Evolutionary conservation across 2,329 filamentous ascomycete species (phyloP), one percentile per base, ranked within the genome.

Genomic region (Berkeleyomyces basicola): DNA sequence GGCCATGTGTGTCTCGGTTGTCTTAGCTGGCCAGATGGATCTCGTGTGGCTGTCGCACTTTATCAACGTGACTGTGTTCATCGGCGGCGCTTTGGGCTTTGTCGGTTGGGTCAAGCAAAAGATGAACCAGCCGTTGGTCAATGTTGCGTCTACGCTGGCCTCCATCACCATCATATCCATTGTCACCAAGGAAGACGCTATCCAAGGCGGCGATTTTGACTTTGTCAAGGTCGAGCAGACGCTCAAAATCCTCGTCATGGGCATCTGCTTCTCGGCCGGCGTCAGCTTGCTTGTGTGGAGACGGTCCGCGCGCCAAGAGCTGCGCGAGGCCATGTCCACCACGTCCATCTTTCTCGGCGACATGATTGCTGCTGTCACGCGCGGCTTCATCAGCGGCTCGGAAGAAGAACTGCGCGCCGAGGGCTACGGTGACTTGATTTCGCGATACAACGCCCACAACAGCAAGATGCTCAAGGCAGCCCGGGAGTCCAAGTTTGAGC

Each of bases 131-230:
- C 87, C 89, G 5, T 75, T 93, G 62, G 88, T 93, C 66, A 91
- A 90, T 69, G 87, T 92, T 43, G 88, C 87, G 58, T 90, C 87
- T 67, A 96, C 90, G 40, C 77, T 96, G 67, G 84, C 91, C 5
- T 92, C 89, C 42, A 84, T 97, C 64, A 89, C 89, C 59, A 88
- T 93, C 66, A 95, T 96, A 70, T 91, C 88, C 2, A 83, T 95
- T 55, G 77, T 96, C 66, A 96, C 92, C 9, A 95, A 95, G 73
- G 92, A 96, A 72, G 90, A 90, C 59, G 84, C 90, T 2, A 85
- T 96, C 0, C 88, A 95, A 68, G 84, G 81, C 42, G 89, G 88
- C 4, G 85, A 86, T 61, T 90, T 96, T 69, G 90, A 87, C 0
- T 83, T 87, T 68, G 83, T 83, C 64, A 95, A 95, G 73, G 86